Percentiles rank a stretch among this genome's conserved stretches.
phyloP scores from a whole-genome alignment of 2,329 filamentous ascomycete genomes.

The Teratosphaeria pseudoeucalypti region DNA sequence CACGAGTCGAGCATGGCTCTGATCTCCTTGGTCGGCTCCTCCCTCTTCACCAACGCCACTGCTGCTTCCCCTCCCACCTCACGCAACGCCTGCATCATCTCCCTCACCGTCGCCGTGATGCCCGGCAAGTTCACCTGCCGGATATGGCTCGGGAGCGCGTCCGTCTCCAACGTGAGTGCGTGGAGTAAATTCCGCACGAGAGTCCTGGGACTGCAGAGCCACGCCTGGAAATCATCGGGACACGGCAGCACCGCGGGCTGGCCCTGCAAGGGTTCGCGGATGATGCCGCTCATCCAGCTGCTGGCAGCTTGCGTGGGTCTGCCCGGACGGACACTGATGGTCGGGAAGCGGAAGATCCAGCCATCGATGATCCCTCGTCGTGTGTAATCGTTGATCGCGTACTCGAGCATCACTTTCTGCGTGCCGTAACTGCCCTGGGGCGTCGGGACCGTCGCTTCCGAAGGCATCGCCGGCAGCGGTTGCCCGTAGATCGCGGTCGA shows the following conservation, averaged over 20 bases:
- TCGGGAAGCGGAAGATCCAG: conserved; percentile 37
- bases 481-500: conserved; percentile 43
- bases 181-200: conserved; percentile 46
- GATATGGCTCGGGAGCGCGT: conserved; percentile 39
- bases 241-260: conserved; percentile 42
- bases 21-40: conserved; percentile 41
- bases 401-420: conserved; percentile 43
- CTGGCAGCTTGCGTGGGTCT: conserved; percentile 42
- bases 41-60: conserved; percentile 39
- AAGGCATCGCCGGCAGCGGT: conserved; percentile 29
- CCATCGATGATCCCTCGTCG: conserved; percentile 39
- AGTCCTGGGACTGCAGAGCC: conserved; percentile 47
- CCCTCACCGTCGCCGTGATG: conserved; percentile 42
- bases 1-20: conserved; percentile 46
- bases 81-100: conserved; percentile 47
- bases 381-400: conserved; percentile 42
- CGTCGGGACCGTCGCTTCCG: conserved; percentile 38
- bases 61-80: conserved; percentile 46
- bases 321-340: conserved; percentile 42
- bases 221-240: conserved; percentile 43
- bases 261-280: conserved; percentile 43
- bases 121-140: conserved; percentile 47
- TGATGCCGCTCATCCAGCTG: conserved; percentile 43
- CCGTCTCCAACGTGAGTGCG: conserved; percentile 39
- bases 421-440: conserved; percentile 41